Evolutionary conservation across 352 stramenopile genomes (phyloP), one percentile per base, ranked within the genome.

Genomic region (Phytophthora agathidicida): DNA sequence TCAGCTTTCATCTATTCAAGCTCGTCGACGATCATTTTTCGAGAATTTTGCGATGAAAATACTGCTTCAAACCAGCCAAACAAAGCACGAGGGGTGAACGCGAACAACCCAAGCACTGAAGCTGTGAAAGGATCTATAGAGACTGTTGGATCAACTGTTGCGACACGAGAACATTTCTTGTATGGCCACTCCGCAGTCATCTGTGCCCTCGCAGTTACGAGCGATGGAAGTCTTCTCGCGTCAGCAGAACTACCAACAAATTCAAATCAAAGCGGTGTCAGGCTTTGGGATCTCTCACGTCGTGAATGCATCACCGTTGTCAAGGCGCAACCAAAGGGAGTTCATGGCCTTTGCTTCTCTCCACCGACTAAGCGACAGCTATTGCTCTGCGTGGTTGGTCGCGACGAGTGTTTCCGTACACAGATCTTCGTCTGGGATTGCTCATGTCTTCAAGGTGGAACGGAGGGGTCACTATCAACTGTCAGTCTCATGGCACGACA

Each of bases 391-490:
- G 70, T 52, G 28, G 85, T 92, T 2, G 85, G 85, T 23, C 62
- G 66, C 0, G 83, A 94, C 43, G 80, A 83, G 20, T 77, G 73
- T 11, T 77, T 73, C 20, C 83, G 85, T 2, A 92, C 81, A 2
- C 81, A 93, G 50, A 74, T 96, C 17, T 73, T 80, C n/a, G 63
- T 94, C 3, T 96, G 80, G 80, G 79, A 93, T 50, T 83, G 82
- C 7, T 76, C 68, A 9, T 53, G 33, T 38, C 42, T 77, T 28
- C 31, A 53, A 53, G 19, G 20, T 17, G 27, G 50, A 31, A 31
- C 48, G 5, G 10, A 50, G 2, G 26, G 36, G 1, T n/a, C 50
- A 17, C 11, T 26, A 19, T 48, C 14, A 22, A 3, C 22, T 26
- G 38, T 86, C 0, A 62, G 61, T 45, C 50, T 94, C 14, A 68